Base-by-base conservation (phyloP, 352 stramenopile genomes). In the Pythium guiyangense region DNA sequence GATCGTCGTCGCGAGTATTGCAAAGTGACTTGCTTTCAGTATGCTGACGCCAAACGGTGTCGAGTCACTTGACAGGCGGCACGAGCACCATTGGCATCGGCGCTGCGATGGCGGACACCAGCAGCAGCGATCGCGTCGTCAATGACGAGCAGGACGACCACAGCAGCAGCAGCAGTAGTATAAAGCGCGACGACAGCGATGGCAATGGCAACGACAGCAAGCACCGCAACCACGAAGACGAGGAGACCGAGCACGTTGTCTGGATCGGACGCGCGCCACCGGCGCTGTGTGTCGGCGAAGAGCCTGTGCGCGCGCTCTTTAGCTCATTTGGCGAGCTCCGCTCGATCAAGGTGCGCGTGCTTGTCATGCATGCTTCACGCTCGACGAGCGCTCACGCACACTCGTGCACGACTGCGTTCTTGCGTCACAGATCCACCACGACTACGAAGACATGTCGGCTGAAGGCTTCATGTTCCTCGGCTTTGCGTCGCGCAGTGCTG, bases 381-480 rank as follows among this genome's bases (percentile, higher is more conserved):
- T 22, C 22, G 0, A 46, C 49, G 51, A n/a, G 2, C 6, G 49
- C 58, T 56, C 43, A 46, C 31, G 8, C n/a, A n/a, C 5, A 12
- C 31, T 12, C 6, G 5, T 37, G n/a, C n/a, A 10, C 25, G 12
- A 22, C 40, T 51, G 29, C 26, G n/a, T n/a, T 42, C 11, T 39
- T 48, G 26, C 42, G 18, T 25, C 2, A 18, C 39, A 90, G 79
- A 74, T 89, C 44, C 76, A 88, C 40, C 79, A 90, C 61, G 79
- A 92, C 39, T 82, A 79, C 35, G 49, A 84, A 22, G 77, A 85
- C 52, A 82, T 78, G 64, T 66, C 71, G 15, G 62, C 64, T 0
- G 66, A 84, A 46, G 82, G 82, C 45, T 92, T 89, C 73, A 64
- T 90, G 51, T 92, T 83, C 61, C 58, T 92, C 49, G 63, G 73